Evolutionary conservation across 352 stramenopile genomes (phyloP).

Genomic region (Phytophthora pluvialis): DNA sequence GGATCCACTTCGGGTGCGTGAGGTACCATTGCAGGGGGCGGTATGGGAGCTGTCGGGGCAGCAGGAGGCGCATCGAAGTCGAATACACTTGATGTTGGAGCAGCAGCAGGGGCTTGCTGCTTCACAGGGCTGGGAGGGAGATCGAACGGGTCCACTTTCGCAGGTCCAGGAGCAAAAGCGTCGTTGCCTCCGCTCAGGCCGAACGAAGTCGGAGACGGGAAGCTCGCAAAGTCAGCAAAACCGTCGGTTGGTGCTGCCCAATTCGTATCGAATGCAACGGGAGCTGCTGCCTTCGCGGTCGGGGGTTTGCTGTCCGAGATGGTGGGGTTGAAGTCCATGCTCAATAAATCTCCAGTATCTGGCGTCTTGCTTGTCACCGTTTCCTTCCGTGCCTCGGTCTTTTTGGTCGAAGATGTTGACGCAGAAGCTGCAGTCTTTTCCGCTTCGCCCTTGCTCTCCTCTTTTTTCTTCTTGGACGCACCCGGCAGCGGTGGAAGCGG

Average conservation of each 20-base stretch:
- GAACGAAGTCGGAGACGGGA: slow-evolving; percentile 47
- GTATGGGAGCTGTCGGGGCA: slow-evolving; percentile 5
- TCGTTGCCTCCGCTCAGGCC: slow-evolving; percentile 17
- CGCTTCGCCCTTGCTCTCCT: slow-evolving; percentile 21
- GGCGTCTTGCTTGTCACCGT: slow-evolving; percentile 44
- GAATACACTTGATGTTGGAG: slow-evolving; percentile 31
- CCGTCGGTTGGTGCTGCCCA: slow-evolving; percentile 34
- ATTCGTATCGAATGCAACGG: slow-evolving; percentile 25
- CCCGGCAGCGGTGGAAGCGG: slow-evolving; percentile 46
- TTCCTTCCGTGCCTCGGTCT: slow-evolving; percentile 66
- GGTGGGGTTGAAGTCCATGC: slow-evolving; percentile 73
- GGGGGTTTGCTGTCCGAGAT: slow-evolving; percentile 44
- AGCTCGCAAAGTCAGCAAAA: slow-evolving; percentile 76
- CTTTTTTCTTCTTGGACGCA: slow-evolving; percentile 37
- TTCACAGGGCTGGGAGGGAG: slow-evolving; percentile 63
- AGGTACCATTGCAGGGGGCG: slow-evolving; percentile 18
- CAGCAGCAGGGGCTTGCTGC: slow-evolving; percentile 24
- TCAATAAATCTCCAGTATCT: slow-evolving; percentile 55
- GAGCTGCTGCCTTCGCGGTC: slow-evolving; percentile 17
- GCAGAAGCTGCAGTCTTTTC: slow-evolving; percentile 5
- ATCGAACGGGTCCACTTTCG: slow-evolving; percentile 42
- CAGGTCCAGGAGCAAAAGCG: slow-evolving; percentile 19
- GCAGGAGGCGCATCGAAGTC: slow-evolving; percentile 42
- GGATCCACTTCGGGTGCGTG: slow-evolving; percentile 47
- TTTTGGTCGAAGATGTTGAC: slow-evolving; percentile 38